Evolutionary conservation across 2,329 filamentous ascomycete genomes (phyloP).

Genomic region (Fusarium sp.): DNA sequence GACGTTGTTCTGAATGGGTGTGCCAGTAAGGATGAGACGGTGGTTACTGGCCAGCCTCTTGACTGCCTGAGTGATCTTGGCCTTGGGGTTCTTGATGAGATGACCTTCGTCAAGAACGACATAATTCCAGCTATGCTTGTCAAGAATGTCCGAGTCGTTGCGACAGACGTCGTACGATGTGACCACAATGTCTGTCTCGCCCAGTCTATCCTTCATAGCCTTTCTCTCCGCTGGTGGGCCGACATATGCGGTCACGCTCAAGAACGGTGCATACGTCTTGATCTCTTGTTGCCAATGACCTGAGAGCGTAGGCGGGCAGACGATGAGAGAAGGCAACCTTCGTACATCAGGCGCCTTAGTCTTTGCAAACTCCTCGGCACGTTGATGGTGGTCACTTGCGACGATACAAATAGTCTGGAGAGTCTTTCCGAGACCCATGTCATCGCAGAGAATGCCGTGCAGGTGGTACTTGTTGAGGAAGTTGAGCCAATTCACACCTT

Average conservation of each 20-base stretch:
- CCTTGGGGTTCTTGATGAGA: conserved; percentile 98
- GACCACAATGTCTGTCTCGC: conserved; percentile 89
- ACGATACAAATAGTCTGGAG: conserved; percentile 98
- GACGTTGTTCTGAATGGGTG: conserved; percentile 98
- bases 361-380: conserved; percentile 89
- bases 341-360: conserved; percentile 83
- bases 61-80: conserved; percentile 93
- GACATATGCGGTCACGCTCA: conserved; percentile 90
- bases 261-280: conserved; percentile 93
- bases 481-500: conserved; percentile 98
- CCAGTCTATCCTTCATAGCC: conserved; percentile 75
- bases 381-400: conserved; percentile 94
- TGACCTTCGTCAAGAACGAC: conserved; percentile 97
- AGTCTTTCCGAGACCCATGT: conserved; percentile 99
- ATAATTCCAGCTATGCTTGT: conserved; percentile 94
- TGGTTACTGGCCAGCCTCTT: conserved; percentile 93
- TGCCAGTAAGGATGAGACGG: conserved; percentile 94
- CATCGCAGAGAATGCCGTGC: conserved; percentile 97
- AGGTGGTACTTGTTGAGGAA: conserved; percentile 99
- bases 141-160: conserved; percentile 90
- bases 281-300: conserved; percentile 99
- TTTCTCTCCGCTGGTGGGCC: conserved; percentile 86
- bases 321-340: conserved; percentile 88
- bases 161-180: conserved; percentile 98
- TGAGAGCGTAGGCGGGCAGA: conserved; percentile 95